Base-by-base conservation (phyloP, 306 rosid genomes). In the Rosa chinensis region DNA sequence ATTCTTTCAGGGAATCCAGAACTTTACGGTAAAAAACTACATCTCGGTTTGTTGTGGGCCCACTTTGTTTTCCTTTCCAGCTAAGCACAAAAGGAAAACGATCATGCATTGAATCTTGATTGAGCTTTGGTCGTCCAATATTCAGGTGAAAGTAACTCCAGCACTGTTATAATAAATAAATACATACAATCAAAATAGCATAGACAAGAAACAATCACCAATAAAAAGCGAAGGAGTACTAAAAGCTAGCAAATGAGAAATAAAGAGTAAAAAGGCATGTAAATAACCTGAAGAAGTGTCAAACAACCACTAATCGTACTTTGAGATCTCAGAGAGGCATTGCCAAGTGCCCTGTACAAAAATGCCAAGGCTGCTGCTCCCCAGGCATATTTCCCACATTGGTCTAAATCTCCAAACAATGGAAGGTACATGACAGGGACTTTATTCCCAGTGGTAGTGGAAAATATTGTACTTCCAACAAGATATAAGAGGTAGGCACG, bases 361-460 rank as follows among this genome's bases (percentile, higher is more conserved):
- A 96, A 96, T 75, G 91, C 80, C 78, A 96, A 80, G 17, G 99
- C 90, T 40, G 97, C 99, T 56, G 98, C 90, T 12, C 99, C 99
- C 98, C 98, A 96, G 59, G 98, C 98, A 88, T 93, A 93, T 69
- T 77, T 90, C 47, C 98, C 98, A 81, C 97, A 90, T 56, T 45
- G 77, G 63, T 88, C 94, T 75, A 96, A 96, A 87, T 90, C 78
- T 81, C 90, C 98, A 80, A 96, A 96, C 76, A 96, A 86, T 56
- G 98, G 99, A 86, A 96, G 97, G 87, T 96, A 96, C 99, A 96
- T 96, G 74, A 96, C 98, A 62, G 99, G 99, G 70, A 96, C 99
- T 89, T 96, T 96, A 83, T 96, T 96, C 76, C 99, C 99, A 8
- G 99, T 96, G 40, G 99, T 96, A 40, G 99, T 96, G 75, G 99